These are phyloP conservation scores for Funneliformis mosseae DNA, from an alignment of 192 early-diverging fungal species.

Conservation along the genomic window DNA sequence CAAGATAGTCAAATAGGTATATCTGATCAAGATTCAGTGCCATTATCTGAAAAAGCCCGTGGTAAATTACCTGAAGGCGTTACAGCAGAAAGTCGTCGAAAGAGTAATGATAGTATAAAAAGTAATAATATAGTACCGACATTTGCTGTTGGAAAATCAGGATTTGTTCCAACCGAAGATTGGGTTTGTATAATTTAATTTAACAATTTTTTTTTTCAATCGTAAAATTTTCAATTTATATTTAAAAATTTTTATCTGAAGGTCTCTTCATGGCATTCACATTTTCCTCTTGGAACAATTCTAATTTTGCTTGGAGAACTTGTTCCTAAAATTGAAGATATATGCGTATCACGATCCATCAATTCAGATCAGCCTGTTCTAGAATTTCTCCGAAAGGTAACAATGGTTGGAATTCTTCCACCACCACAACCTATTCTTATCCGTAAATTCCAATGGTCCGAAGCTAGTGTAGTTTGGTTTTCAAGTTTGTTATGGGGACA, in stretches of 20 bases:
- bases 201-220: constrained; percentile 43
- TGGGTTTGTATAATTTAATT: constrained; percentile 56
- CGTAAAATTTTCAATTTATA: constrained; percentile 32
- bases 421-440: constrained; percentile 57
- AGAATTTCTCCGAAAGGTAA: constrained; percentile 49
- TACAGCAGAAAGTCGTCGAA: constrained; percentile 2
- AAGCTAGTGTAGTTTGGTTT: constrained; percentile 72
- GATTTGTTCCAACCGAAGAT: constrained; percentile 68
- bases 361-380: constrained; percentile 65
- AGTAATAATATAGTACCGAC: constrained; percentile 38
- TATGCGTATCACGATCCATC: constrained; percentile 58
- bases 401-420: constrained; percentile 48
- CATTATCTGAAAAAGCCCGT: constrained; percentile 76
- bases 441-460: constrained; percentile 62
- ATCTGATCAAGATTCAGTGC: constrained; percentile 29
- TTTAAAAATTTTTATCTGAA: constrained; percentile 30
- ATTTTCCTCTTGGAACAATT: constrained; percentile 72
- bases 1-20: background rate
- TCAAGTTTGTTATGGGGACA: constrained; percentile 71
- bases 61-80: constrained; percentile 67
- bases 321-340: constrained; percentile 67
- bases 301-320: constrained; percentile 66
- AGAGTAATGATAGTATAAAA: constrained; percentile 9
- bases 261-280: constrained; percentile 65
- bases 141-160: constrained; percentile 48